A percentile compares a stretch with the other conserved stretches of the same genome.
Evolutionary conservation across 2,329 filamentous ascomycete genomes (phyloP).

Genomic region (Bipolaris sorokiniana): DNA sequence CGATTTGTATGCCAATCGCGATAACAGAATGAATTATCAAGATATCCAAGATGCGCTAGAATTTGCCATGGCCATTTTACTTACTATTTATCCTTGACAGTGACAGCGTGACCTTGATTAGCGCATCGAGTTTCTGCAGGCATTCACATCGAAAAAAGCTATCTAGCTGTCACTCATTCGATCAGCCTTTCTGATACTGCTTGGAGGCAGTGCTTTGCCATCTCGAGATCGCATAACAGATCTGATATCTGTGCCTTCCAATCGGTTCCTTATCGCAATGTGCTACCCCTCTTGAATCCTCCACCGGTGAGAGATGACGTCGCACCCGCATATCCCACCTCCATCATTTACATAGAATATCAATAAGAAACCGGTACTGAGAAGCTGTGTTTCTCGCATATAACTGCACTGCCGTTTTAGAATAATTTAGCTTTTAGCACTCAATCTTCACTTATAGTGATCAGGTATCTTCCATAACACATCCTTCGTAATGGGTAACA

Average conservation of each 20-base stretch:
- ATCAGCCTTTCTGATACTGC: not conserved
- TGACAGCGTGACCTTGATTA: no score
- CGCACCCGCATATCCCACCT: not conserved
- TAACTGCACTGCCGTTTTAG: not conserved
- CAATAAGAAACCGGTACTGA: not conserved
- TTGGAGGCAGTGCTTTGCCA: not conserved
- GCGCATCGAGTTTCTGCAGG: no score
- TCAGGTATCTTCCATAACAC: not conserved
- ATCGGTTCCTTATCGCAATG: not conserved
- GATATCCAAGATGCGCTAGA: no score
- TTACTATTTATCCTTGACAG: no score
- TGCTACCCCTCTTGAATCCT: not conserved
- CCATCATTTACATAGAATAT: not conserved
- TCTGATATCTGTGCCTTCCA: not conserved
- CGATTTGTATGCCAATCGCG: no score
- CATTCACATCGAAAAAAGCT: no score
- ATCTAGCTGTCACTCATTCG: not conserved
- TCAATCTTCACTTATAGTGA: not conserved
- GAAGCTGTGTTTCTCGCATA: not conserved
- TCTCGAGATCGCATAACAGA: not conserved
- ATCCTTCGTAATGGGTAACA: slow-evolving; percentile 3
- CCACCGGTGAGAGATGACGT: slow-evolving; percentile 1
- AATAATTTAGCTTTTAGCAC: not conserved
- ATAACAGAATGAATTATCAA: no score
- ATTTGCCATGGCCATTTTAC: no score